These are phyloP conservation scores for Corynascus novoguineensis DNA, from an alignment of 495 filamentous ascomycete species.

Conservation along the genomic window DNA sequence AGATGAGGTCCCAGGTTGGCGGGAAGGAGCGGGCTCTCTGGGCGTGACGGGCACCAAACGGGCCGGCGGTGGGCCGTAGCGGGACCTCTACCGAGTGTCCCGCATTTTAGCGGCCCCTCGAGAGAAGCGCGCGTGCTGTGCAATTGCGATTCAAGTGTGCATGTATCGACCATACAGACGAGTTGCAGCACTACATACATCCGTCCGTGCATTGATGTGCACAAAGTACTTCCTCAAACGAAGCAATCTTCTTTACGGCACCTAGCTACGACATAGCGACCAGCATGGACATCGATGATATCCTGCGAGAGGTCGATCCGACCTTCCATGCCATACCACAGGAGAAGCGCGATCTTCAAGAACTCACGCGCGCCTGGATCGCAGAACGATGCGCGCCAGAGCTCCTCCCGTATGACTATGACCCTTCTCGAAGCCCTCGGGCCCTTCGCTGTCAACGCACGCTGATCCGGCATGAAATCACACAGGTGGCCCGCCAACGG, in stretches of 20 bases:
- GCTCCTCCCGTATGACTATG: conserved; percentile 51
- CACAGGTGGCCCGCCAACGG: conserved; percentile 46
- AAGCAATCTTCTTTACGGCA: background rate
- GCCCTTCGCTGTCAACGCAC: background rate
- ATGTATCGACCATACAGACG: too few species aligned
- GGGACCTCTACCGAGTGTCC: too few species aligned
- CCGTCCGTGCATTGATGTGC: background rate
- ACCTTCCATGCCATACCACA: conserved; percentile 48
- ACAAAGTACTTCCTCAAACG: background rate
- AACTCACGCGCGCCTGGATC: conserved; percentile 86
- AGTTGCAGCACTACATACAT: background rate
- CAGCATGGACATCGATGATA: conserved; percentile 82
- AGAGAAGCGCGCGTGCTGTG: too few species aligned
- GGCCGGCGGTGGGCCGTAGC: too few species aligned
- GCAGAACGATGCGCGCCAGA: conserved; percentile 86
- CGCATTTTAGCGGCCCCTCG: too few species aligned
- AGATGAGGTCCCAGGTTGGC: too few species aligned
- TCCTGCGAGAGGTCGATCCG: conserved; percentile 73
- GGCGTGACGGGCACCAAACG: too few species aligned
- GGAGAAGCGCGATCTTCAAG: conserved; percentile 74
- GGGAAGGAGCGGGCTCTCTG: too few species aligned
- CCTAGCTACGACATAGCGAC: background rate
- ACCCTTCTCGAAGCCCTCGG: background rate
- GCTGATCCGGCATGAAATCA: conserved; percentile 15
- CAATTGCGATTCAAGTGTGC: too few species aligned